phyloP scores from a whole-genome alignment of 2,329 filamentous ascomycete genomes.

The Diaporthe amygdali region DNA sequence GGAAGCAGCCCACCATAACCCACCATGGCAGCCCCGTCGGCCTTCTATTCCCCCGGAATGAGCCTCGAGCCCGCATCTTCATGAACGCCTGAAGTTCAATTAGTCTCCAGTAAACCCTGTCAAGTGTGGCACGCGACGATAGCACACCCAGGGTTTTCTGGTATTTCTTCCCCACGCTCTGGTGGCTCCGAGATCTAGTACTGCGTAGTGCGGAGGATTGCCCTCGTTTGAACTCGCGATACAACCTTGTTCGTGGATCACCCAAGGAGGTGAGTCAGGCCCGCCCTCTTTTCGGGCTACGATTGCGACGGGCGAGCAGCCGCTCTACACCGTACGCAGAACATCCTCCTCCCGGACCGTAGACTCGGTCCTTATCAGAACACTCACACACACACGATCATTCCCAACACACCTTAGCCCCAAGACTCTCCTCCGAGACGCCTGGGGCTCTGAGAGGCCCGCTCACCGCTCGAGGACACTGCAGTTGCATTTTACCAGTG shows the following conservation, averaged over 20 bases:
- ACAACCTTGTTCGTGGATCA: slow-evolving; percentile 1
- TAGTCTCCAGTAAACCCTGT: neutral
- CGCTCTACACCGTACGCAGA: neutral
- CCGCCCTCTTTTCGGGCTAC: neutral
- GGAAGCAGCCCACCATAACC: too few species aligned
- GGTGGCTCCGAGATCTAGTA: slow-evolving; percentile 6
- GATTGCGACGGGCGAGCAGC: neutral
- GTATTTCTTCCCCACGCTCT: neutral
- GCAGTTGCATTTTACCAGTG: neutral
- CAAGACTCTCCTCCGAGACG: neutral
- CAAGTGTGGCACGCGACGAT: neutral
- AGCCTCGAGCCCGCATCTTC: neutral
- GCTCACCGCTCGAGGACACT: neutral
- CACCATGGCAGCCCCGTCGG: neutral
- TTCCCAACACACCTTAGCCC: neutral
- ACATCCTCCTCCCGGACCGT: neutral
- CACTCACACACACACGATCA: neutral
- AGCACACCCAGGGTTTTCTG: neutral
- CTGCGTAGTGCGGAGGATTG: neutral
- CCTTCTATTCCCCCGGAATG: too few species aligned
- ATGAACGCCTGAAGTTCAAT: neutral
- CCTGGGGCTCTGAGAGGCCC: neutral
- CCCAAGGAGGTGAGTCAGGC: neutral
- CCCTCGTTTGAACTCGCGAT: neutral
- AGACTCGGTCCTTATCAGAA: neutral